Conservation (phyloP, 1,284 basidiomycete genomes). For the Ganoderma sinense region DNA sequence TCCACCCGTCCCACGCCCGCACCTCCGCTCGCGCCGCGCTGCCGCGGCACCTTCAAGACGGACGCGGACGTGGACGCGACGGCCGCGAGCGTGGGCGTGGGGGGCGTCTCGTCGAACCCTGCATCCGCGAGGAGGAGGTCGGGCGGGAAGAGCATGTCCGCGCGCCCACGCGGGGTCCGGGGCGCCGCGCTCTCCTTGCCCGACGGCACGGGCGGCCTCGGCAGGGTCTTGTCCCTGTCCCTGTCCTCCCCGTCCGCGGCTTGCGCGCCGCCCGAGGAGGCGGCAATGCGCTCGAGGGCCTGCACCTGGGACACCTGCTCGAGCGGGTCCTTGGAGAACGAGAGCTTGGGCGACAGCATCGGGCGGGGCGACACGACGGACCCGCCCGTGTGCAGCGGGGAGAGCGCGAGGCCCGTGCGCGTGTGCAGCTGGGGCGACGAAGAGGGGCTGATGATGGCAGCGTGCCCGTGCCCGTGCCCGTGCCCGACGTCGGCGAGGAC, state of each 20-base stretch:
- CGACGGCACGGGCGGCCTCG: conserved; percentile 55
- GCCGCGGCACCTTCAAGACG: conserved; percentile 42
- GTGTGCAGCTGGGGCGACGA: conserved; percentile 30
- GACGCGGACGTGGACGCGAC: conserved; percentile 47
- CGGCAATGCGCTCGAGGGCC: conserved; percentile 73
- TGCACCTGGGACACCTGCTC: conserved; percentile 56
- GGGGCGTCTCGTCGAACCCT: conserved; percentile 45
- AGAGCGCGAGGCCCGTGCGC: conserved; percentile 24
- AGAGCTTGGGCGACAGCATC: conserved; percentile 63
- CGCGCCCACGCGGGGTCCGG: conserved; percentile 37
- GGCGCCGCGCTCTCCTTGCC: conserved; percentile 23
- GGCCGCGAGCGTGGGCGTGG: conserved; percentile 60
- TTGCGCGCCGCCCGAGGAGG: conserved; percentile 39
- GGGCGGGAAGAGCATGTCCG: conserved; percentile 42
- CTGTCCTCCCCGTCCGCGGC: conserved; percentile 28
- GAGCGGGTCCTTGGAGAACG: conserved; percentile 51
- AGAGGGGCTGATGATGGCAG: conserved; percentile 26
- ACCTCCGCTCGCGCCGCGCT: conserved; percentile 13
- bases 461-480: too few species aligned
- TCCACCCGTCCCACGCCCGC: conserved; percentile 15
- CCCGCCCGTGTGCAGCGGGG: conserved; percentile 33
- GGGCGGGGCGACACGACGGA: conserved; percentile 67
- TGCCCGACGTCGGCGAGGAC: conserved; percentile 3
- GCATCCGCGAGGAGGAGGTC: conserved; percentile 13
- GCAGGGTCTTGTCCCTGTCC: conserved; percentile 63